phyloP scores from a whole-genome alignment of 805 yeast genomes.

The Starmera amethionina region DNA sequence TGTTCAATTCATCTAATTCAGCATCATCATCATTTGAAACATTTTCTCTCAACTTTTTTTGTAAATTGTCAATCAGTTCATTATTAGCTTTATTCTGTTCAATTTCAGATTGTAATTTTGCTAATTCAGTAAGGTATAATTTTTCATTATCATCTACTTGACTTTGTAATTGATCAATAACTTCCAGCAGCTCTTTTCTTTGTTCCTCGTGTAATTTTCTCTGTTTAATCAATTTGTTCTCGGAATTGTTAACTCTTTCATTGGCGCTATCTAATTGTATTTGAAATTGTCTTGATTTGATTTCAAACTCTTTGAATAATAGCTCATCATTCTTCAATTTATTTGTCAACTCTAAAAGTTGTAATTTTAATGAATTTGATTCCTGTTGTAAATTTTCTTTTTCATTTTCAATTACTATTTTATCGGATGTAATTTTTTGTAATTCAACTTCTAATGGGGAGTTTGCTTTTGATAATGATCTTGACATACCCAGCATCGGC shows the following conservation, averaged over 20 bases:
- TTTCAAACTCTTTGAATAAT: constrained; percentile 7
- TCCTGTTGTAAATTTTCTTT: constrained; percentile 35
- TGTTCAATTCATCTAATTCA: constrained; percentile 6
- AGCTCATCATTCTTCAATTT: constrained; percentile 6
- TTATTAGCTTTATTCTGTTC: constrained; percentile 14
- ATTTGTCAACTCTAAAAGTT: constrained; percentile 9
- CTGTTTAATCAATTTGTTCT: constrained; percentile 35
- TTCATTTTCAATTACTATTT: constrained; percentile 12
- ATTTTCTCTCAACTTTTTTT: constrained; percentile 20
- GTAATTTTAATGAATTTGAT: constrained; percentile 17
- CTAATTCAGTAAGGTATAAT: constrained; percentile 36
- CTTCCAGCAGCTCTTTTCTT: constrained; percentile 48
- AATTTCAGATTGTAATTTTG: constrained; percentile 22
- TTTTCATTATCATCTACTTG: constrained; percentile 47
- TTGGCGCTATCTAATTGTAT: constrained; percentile 6
- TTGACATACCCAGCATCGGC: not conserved
- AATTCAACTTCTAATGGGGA: constrained; percentile 10
- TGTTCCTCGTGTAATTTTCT: constrained; percentile 41
- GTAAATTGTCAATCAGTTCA: constrained; percentile 22
- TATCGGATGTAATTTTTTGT: constrained; percentile 10
- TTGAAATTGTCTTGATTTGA: constrained; percentile 3
- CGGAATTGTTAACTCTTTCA: constrained; percentile 18
- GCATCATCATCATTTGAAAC: not conserved
- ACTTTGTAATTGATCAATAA: constrained; percentile 42
- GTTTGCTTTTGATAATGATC: not conserved